These are phyloP conservation scores for Glebionis coronaria DNA, from an alignment of 129 eudicot species.

Conservation along the genomic window DNA sequence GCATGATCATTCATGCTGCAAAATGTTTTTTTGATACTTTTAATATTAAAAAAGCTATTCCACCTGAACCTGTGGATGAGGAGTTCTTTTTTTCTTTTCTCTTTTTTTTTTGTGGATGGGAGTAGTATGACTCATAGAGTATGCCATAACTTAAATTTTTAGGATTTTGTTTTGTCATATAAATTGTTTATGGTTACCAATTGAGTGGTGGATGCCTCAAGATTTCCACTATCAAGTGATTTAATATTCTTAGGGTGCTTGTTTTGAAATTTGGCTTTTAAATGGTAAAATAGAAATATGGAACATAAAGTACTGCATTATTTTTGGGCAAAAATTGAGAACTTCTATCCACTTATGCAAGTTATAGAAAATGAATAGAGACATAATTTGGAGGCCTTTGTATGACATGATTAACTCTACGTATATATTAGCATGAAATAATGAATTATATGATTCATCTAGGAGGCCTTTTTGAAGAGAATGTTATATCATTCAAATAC, in stretches of 20 bases:
- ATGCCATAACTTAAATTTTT: slow-evolving; percentile 24
- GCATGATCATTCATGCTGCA: neutral
- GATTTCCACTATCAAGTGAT: slow-evolving; percentile 38
- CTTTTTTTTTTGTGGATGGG: slow-evolving; percentile 17
- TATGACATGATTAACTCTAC: too few species aligned
- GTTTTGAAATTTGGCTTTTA: slow-evolving; percentile 25
- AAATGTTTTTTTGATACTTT: neutral
- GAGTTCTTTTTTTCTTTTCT: slow-evolving; percentile 5
- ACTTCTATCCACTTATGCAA: too few species aligned
- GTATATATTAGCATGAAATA: too few species aligned
- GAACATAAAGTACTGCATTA: too few species aligned
- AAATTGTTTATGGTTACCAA: slow-evolving; percentile 15
- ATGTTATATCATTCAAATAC: too few species aligned
- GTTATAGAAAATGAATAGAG: too few species aligned
- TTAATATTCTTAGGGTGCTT: slow-evolving; percentile 25
- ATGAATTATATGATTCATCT: too few species aligned
- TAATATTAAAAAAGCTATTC: neutral
- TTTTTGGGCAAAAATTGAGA: too few species aligned
- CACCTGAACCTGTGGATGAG: slow-evolving; percentile 23
- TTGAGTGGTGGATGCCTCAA: slow-evolving; percentile 36
- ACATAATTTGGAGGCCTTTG: too few species aligned
- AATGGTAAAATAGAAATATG: slow-evolving; percentile 17
- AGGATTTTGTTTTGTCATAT: slow-evolving; percentile 11
- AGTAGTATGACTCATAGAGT: slow-evolving; percentile 18
- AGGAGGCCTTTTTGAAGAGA: too few species aligned